Evolutionary conservation across 371 early-diverging fungal species (phyloP), one percentile per base, ranked within the genome.

Genomic region (Chytridiales sp.): DNA sequence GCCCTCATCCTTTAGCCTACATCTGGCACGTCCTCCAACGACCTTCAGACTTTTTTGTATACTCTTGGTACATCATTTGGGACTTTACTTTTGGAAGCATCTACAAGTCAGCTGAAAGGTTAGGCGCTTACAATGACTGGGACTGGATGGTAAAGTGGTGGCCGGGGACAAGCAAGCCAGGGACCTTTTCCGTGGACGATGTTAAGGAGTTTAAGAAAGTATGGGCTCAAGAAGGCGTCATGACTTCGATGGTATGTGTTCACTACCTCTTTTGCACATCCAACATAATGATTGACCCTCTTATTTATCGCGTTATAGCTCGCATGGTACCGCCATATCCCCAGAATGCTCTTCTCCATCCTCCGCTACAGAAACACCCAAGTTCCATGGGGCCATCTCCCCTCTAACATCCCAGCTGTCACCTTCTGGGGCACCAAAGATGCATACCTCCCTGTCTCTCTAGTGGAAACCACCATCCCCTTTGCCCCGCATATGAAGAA

Each of bases 21-120:
- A 40, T 53, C 19, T 11, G 29, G 5, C 26, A 39, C 22, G 21
- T 15, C 6, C 5, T 5, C 11, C 9, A 21, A n/a, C 15, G 15
- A 5, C 54, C 26, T 6, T 17, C 8, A 11, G 15, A 19, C 8
- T 5, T 17, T 11, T 8, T 53, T 5, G 5, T 13, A 6, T 26
- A 39, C 41, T 40, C 54, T 6, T 53, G 54, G 54, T 53, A 53
- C 54, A 39, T 53, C 15, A 13, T 53, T 5, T 53, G 54, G 35
- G 15, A 15, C 54, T 26, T 35, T 5, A 53, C 40, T 17, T 42
- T 53, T 40, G 54, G 54, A 9, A 50, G 21, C 22, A 50, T 50
- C 30, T 11, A 6, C 34, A 9, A 24, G 6, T 6, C 34, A 8
- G 50, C 50, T 11, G 54, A 53, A 53, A 15, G 40, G 54, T 5